Evolutionary conservation across 805 yeast genomes (phyloP).

Genomic region (Ogataea zsoltii): DNA sequence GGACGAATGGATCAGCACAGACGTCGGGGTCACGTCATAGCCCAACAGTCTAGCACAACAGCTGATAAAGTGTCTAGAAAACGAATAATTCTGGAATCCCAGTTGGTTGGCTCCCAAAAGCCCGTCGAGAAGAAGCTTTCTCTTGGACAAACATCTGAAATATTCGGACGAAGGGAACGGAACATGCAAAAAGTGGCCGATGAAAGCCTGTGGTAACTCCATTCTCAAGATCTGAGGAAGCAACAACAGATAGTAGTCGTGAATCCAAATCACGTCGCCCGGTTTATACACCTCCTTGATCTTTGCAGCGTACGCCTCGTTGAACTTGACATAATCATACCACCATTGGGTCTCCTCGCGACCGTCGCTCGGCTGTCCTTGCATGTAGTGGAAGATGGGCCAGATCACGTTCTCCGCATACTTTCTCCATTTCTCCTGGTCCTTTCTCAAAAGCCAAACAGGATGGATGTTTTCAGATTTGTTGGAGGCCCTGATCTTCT

Average conservation of each 20-base stretch:
- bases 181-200: slow-evolving; percentile 80
- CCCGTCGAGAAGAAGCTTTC: slow-evolving; percentile 83
- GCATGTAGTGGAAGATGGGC: slow-evolving; percentile 95
- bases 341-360: slow-evolving; percentile 69
- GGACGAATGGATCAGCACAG: slow-evolving; percentile 74
- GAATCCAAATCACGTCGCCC: slow-evolving; percentile 92
- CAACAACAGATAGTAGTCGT: slow-evolving; percentile 81
- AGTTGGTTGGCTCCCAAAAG: slow-evolving; percentile 86
- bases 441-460: slow-evolving; percentile 80
- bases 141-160: slow-evolving; percentile 82
- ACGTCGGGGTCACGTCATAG: slow-evolving; percentile 61
- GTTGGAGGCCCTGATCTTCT: slow-evolving; percentile 46
- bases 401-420: slow-evolving; percentile 90
- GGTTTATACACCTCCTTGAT: slow-evolving; percentile 72
- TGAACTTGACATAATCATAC: slow-evolving; percentile 87
- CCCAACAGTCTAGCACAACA: slow-evolving; percentile 89
- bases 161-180: slow-evolving; percentile 97
- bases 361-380: slow-evolving; percentile 71
- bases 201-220: slow-evolving; percentile 69
- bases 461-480: slow-evolving; percentile 67
- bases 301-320: slow-evolving; percentile 84
- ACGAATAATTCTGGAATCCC: slow-evolving; percentile 83
- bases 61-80: slow-evolving; percentile 87
- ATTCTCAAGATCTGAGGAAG: slow-evolving; percentile 82
- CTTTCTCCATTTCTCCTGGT: slow-evolving; percentile 81